These are phyloP conservation scores for Chlamydomonas eustigma DNA, from an alignment of 139 green algal species.

Conservation along the genomic window DNA sequence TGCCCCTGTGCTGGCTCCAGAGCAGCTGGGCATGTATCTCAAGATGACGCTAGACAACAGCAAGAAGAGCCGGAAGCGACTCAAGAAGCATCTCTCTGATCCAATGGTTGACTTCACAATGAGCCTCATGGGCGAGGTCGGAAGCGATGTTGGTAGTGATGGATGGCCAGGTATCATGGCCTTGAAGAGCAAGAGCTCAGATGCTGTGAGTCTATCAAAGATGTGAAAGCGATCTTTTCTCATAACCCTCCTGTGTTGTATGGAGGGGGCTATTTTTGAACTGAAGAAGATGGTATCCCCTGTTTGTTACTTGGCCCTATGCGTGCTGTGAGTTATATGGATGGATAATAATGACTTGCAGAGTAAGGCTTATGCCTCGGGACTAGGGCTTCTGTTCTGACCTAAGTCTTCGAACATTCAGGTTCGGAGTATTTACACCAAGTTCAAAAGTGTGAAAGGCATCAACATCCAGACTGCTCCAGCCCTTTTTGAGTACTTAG, in stretches of 20 bases:
- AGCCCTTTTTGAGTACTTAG: slow-evolving; percentile 51
- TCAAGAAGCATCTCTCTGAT: slow-evolving; percentile 22
- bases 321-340: too few species aligned
- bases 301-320: too few species aligned
- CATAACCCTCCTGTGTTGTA: too few species aligned
- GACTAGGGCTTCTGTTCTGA: too few species aligned
- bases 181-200: slow-evolving; percentile 33
- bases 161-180: slow-evolving; percentile 35
- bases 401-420: too few species aligned
- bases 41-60: slow-evolving; percentile 40
- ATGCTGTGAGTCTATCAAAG: slow-evolving; percentile 18
- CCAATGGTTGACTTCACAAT: slow-evolving; percentile 35
- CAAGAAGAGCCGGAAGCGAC: slow-evolving; percentile 34
- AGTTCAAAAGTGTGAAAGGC: slow-evolving; percentile 24
- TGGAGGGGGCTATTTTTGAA: too few species aligned
- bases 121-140: slow-evolving; percentile 25
- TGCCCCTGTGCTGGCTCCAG: slow-evolving; percentile 28
- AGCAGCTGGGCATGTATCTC: slow-evolving; percentile 48
- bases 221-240: neutral
- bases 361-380: too few species aligned
- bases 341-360: too few species aligned
- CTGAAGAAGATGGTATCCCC: too few species aligned
- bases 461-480: slow-evolving; percentile 37
- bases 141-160: slow-evolving; percentile 32
- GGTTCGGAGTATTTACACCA: slow-evolving; percentile 22